Evolutionary conservation across 2,329 filamentous ascomycete genomes (phyloP), one percentile per base, ranked within the genome.

Genomic region (Aspergillus floridensis): DNA sequence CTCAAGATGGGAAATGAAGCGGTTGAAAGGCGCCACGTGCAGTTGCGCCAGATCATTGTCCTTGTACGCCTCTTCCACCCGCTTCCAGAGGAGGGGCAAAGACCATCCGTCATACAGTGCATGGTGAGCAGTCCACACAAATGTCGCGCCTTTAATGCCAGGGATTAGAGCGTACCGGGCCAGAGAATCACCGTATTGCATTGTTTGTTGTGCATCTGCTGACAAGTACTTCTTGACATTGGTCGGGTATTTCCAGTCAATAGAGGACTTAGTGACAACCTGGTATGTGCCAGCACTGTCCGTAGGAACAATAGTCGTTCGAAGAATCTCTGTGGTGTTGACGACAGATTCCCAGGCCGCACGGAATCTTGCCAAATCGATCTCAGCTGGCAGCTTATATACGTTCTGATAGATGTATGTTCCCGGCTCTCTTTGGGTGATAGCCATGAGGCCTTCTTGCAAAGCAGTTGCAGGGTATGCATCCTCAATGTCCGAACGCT

Each of bases 31-130:
- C 2, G 31, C 35, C 24, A 56, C 29, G 5, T 48, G 44, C 8
- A 29, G 50, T 10, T n/a, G 21, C 11, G 29, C 3, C 14, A 29
- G 6, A 16, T 12, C 26, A 14, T 53, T 24, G 41, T 29, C 50
- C 11, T 21, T 22, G 31, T 57, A 59, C 6, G 53, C 56, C 8
- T 59, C 49, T 32, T 31, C 31, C 22, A 78, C 65, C 35, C 65
- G 59, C n/a, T 74, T 64, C 12, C 74, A 61, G 14, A 79, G 64
- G 19, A 77, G 61, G 1, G 68, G 65, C 59, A 73, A 68, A 1
- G 72, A 72, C 69, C 72, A 75, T 0, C 74, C 76, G 65, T 79
- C 76, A 61, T 78, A 79, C 0, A 77, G 49, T 1, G 71, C 69
- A 60, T 79, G 77, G 56, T 79, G 77, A 16, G 74, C 66, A 24